These are phyloP conservation scores for Tricladium varicosporioides DNA, from an alignment of 2,329 filamentous ascomycete genomes.

Conservation along the genomic window DNA sequence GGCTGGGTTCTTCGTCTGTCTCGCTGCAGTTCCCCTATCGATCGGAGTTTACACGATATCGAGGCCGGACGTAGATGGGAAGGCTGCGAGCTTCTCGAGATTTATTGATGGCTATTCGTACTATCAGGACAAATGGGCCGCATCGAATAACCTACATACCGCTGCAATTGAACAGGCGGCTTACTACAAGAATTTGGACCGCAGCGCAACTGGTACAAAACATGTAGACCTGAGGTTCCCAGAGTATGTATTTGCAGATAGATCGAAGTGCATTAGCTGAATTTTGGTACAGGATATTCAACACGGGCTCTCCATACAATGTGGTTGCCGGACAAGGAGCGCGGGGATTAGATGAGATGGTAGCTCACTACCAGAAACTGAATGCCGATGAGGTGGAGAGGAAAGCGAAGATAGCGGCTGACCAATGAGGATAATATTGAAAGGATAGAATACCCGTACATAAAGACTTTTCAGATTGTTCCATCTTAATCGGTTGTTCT, in stretches of 20 bases:
- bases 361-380: constrained; percentile 60
- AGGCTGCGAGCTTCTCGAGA: constrained; percentile 42
- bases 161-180: constrained; percentile 61
- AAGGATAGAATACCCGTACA: constrained; percentile 24
- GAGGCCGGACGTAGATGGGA: constrained; percentile 35
- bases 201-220: constrained; percentile 41
- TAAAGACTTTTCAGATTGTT: constrained; percentile 8
- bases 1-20: constrained; percentile 46
- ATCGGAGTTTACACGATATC: constrained; percentile 45
- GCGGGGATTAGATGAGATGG: constrained; percentile 56
- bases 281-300: constrained; percentile 54
- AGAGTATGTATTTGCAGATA: constrained; percentile 53
- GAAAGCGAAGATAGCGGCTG: constrained; percentile 42
- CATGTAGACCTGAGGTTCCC: constrained; percentile 57
- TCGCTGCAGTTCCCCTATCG: constrained; percentile 44
- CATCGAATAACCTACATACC: constrained; percentile 59
- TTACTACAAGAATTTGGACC: constrained; percentile 59
- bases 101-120: constrained; percentile 55
- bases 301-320: constrained; percentile 61
- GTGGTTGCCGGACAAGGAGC: constrained; percentile 57
- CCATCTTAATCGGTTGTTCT: background rate
- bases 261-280: constrained; percentile 9
- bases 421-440: constrained; percentile 16
- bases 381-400: constrained; percentile 55
- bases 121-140: constrained; percentile 50